A percentile compares a stretch with the other conserved stretches of the same genome.
These are phyloP conservation scores for Phytophthora melonis DNA, from an alignment of 352 stramenopile species.

Conservation along the genomic window DNA sequence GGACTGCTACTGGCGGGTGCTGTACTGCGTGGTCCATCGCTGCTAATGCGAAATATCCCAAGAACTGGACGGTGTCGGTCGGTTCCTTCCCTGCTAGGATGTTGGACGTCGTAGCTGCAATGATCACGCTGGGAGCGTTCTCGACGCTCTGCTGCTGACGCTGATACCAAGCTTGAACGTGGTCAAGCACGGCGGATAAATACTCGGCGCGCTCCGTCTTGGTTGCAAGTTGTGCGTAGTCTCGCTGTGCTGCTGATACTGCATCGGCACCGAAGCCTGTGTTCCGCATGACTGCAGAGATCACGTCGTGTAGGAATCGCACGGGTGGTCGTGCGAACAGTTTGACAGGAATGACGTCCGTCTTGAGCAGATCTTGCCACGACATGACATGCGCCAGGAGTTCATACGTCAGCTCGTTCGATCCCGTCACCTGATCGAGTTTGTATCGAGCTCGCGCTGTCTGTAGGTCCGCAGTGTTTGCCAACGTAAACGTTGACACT, in stretches of 20 bases:
- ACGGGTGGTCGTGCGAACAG: slow-evolving; percentile 81
- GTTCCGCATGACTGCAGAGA: slow-evolving; percentile 74
- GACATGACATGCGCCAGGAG: slow-evolving; percentile 77
- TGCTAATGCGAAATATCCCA: slow-evolving; percentile 70
- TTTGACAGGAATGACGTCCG: slow-evolving; percentile 67
- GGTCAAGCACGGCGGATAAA: slow-evolving; percentile 77
- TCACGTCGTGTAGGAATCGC: slow-evolving; percentile 84
- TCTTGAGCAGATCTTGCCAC: slow-evolving; percentile 83
- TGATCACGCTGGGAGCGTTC: slow-evolving; percentile 43
- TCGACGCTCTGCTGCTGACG: slow-evolving; percentile 33
- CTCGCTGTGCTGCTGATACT: slow-evolving; percentile 47
- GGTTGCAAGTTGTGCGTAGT: slow-evolving; percentile 70
- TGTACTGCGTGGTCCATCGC: slow-evolving; percentile 65
- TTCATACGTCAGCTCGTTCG: slow-evolving; percentile 74
- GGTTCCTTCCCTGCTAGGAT: slow-evolving; percentile 84
- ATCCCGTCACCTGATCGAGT: slow-evolving; percentile 55
- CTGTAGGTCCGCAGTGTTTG: slow-evolving; percentile 44
- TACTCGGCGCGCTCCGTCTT: slow-evolving; percentile 86
- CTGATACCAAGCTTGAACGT: slow-evolving; percentile 70
- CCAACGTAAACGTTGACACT: slow-evolving; percentile 59
- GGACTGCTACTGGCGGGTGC: slow-evolving; percentile 20
- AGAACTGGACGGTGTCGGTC: slow-evolving; percentile 77
- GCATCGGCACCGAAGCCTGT: slow-evolving; percentile 59
- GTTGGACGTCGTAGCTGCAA: slow-evolving; percentile 78
- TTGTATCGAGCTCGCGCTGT: slow-evolving; percentile 49